Evolutionary conservation across 441 rosid genomes (phyloP), one percentile per base, ranked within the genome.

Genomic region (Sinapis alba): DNA sequence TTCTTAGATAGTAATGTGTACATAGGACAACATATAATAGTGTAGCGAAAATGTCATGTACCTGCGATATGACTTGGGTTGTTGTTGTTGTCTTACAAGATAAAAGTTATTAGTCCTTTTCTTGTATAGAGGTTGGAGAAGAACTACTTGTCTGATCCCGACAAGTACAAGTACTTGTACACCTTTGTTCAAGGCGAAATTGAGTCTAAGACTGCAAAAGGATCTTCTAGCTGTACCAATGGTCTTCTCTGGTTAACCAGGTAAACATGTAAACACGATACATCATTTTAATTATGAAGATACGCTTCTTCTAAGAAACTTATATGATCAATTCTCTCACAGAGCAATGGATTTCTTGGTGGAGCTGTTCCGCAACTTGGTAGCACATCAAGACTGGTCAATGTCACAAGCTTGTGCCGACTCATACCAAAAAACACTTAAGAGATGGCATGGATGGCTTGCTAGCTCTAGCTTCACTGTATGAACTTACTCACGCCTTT

Each of bases 341-440:
- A n/a, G 99, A 74, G 99, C 97, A 12, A 93, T 91, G 98, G 98
- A 95, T 86, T 94, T 89, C 86, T 79, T 92, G 56, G 87, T 87
- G 74, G 93, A 89, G 81, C 82, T 94, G 76, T 94, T 94, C 78
- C 87, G 90, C 70, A 86, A 90, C 83, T 84, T 94, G 76, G 78
- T 89, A 81, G 71, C 79, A 71, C 94, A 92, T 84, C 84, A 86
- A 69, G 94, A 94, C 24, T 92, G 97, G 98, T 77, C 92, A 51
- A 94, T 94, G 97, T 56, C 96, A 23, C 97, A 90, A 83, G 92
- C 88, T 67, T 90, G 97, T 75, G 80, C 83, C 1, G 90, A 89
- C 73, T 81, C 97, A 43, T 94, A 94, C 72, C 77, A 79, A 59
- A 94, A 89, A 79, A 92, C 96, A 59, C 87, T 94, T 70, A 94